Percentiles rank a stretch among this genome's conserved stretches.
Conservation (phyloP, 164 flowering plant genomes). For the Euptelea pleiosperma region DNA sequence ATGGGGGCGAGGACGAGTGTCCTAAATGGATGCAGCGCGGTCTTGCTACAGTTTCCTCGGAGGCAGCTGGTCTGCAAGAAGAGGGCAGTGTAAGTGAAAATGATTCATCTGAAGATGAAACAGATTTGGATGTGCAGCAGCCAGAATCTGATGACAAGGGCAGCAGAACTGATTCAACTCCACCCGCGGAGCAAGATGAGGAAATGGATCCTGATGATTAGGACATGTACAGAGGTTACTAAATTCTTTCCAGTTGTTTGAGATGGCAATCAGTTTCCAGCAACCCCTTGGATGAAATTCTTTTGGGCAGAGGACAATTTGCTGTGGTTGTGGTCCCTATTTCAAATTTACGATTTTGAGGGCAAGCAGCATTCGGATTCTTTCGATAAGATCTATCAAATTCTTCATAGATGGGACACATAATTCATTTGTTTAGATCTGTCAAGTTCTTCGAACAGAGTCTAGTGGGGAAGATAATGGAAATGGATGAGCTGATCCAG, state of each 20-base stretch:
- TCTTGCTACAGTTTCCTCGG: slow-evolving; percentile 22
- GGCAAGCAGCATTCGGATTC: slow-evolving; percentile 7
- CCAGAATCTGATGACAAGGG: slow-evolving; percentile 34
- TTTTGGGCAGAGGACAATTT: too few species aligned
- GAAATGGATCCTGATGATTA: slow-evolving; percentile 91
- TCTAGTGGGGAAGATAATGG: slow-evolving; percentile 1
- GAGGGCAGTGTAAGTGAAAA: slow-evolving; percentile 33
- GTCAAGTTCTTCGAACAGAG: not conserved
- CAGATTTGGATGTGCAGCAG: slow-evolving; percentile 32
- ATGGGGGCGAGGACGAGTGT: slow-evolving; percentile 77
- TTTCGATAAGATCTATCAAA: not conserved
- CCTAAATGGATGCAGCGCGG: slow-evolving; percentile 75
- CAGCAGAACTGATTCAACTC: slow-evolving; percentile 17
- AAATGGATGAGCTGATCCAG: not conserved
- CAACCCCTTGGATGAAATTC: slow-evolving; percentile 8
- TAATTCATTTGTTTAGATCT: not conserved
- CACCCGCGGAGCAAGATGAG: slow-evolving; percentile 56
- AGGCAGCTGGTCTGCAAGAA: slow-evolving; percentile 22
- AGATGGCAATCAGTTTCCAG: slow-evolving; percentile 8
- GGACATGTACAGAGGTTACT: slow-evolving; percentile 6
- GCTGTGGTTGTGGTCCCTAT: not conserved
- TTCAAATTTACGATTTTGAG: not conserved
- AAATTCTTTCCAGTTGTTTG: slow-evolving; percentile 5
- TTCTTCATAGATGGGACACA: not conserved
- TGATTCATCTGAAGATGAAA: slow-evolving; percentile 50